Conservation (phyloP, 192 early-diverging fungal genomes). For the Entophlyctis helioformis region DNA sequence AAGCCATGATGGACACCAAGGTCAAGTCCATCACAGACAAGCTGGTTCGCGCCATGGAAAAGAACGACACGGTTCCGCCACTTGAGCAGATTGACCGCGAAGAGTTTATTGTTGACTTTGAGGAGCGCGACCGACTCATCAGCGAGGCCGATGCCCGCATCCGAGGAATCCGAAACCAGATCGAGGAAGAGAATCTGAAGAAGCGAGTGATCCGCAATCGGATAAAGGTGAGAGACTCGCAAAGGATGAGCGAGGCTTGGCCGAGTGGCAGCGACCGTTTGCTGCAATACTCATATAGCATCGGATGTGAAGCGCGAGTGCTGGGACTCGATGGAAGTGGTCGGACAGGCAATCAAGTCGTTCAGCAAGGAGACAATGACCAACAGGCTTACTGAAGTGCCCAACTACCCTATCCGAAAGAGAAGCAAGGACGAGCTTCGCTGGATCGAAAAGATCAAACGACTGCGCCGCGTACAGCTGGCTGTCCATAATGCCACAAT, state of each 20-base stretch:
- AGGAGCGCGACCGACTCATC: slow-evolving; percentile 29
- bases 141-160: slow-evolving; percentile 20
- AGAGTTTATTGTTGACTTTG: slow-evolving; percentile 43
- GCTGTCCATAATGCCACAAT: slow-evolving; percentile 1
- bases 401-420: slow-evolving; percentile 36
- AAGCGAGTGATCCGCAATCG: slow-evolving; percentile 32
- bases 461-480: slow-evolving; percentile 24
- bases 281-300: too few species aligned
- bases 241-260: too few species aligned
- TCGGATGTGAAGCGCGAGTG: slow-evolving; percentile 35
- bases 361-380: slow-evolving; percentile 30
- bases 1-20: slow-evolving; percentile 4
- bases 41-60: slow-evolving; percentile 22
- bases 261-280: too few species aligned
- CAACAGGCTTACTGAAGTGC: slow-evolving; percentile 15
- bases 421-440: slow-evolving; percentile 10
- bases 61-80: slow-evolving; percentile 27
- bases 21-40: slow-evolving; percentile 23
- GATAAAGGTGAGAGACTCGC: slow-evolving; percentile 40
- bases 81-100: slow-evolving; percentile 26
- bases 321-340: slow-evolving; percentile 41
- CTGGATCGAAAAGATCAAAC: slow-evolving; percentile 14
- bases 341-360: slow-evolving; percentile 33
- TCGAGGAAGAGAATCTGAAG: slow-evolving; percentile 34
- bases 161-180: slow-evolving; percentile 13